Evolutionary conservation across 176 grass and related monocot genomes (phyloP).

Genomic region (barley (Hordeum vulgare)): MorexV3_pseudomolecules_assembly NC_058520.1:441722902-441723401

Average conservation of each 20-base stretch:
- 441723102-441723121: slow-evolving; percentile 88
- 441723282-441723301: slow-evolving; percentile 33
- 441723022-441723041: slow-evolving; percentile 95
- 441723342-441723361: slow-evolving; percentile 41
- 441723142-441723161: slow-evolving; percentile 47
- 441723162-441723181: slow-evolving; percentile 48
- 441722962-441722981: slow-evolving; percentile 59
- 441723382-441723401: slow-evolving; percentile 49
- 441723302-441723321: slow-evolving; percentile 34
- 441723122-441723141: slow-evolving; percentile 83
- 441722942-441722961: slow-evolving; percentile 92
- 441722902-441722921: slow-evolving; percentile 98
- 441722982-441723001: slow-evolving; percentile 87
- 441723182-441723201: slow-evolving; percentile 40
- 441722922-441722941: slow-evolving; percentile 93
- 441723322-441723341: slow-evolving; percentile 46
- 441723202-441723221: slow-evolving; percentile 61
- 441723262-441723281: slow-evolving; percentile 35
- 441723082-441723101: slow-evolving; percentile 39
- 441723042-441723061: slow-evolving; percentile 99
- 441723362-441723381: slow-evolving; percentile 5
- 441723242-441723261: slow-evolving; percentile 46
- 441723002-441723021: slow-evolving; percentile 89
- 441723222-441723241: slow-evolving; percentile 80
- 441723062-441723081: slow-evolving; percentile 70